Conservation (phyloP, 305 asterid genomes). For the Fraxinus albicans region DNA sequence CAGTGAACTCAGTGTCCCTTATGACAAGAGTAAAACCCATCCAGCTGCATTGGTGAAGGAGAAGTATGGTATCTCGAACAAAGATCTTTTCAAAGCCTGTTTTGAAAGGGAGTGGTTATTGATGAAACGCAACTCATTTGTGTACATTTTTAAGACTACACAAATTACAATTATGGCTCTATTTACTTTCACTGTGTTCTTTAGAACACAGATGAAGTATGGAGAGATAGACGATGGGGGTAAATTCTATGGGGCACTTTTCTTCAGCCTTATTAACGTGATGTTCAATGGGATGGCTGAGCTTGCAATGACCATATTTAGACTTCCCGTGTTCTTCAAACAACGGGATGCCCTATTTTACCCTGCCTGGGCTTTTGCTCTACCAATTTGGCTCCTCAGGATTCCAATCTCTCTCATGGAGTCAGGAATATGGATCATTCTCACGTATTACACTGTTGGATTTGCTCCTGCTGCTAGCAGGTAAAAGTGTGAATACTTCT, state of each 20-base stretch:
- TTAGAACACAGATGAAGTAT: slow-evolving; percentile 38
- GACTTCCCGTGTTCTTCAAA: slow-evolving; percentile 52
- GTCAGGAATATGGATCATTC: slow-evolving; percentile 47
- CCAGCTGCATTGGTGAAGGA: slow-evolving; percentile 45
- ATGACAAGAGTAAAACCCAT: slow-evolving; percentile 36
- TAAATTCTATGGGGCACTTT: slow-evolving; percentile 45
- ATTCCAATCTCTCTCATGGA: slow-evolving; percentile 47
- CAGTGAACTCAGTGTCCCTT: slow-evolving; percentile 33
- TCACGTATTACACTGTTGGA: slow-evolving; percentile 51
- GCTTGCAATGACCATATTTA: slow-evolving; percentile 37
- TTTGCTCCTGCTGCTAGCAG: slow-evolving; percentile 51
- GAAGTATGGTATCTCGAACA: slow-evolving; percentile 43
- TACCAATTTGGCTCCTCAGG: slow-evolving; percentile 51
- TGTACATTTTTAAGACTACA: slow-evolving; percentile 43
- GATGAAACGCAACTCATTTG: slow-evolving; percentile 44
- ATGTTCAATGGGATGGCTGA: slow-evolving; percentile 57
- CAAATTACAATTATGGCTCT: slow-evolving; percentile 47
- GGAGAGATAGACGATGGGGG: slow-evolving; percentile 44
- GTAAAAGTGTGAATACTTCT: slow-evolving; percentile 5
- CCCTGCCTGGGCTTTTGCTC: slow-evolving; percentile 58
- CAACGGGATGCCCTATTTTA: slow-evolving; percentile 48
- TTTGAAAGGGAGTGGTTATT: slow-evolving; percentile 47
- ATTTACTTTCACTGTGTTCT: slow-evolving; percentile 45
- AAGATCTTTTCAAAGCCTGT: slow-evolving; percentile 42
- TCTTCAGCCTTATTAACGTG: slow-evolving; percentile 42